Percentiles rank a stretch among this genome's conserved stretches.
Conservation (phyloP, 441 rosid genomes). For the Croton setiger region DNA sequence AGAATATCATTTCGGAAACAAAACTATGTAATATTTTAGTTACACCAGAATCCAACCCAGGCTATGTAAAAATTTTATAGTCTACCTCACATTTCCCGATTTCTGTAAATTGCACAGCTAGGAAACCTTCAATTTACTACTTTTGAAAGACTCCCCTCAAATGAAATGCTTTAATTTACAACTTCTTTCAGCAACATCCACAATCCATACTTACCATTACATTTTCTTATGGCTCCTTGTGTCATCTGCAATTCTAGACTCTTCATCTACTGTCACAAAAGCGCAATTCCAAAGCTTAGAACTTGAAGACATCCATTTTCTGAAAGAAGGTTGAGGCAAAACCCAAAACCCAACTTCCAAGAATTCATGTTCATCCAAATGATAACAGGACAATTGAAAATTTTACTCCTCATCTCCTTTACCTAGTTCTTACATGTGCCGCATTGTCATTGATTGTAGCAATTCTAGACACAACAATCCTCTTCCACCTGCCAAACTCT, state of each 20-base stretch:
- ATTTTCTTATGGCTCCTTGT: not conserved
- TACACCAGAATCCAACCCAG: not conserved
- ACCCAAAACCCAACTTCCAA: not conserved
- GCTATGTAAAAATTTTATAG: not conserved
- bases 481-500: not conserved
- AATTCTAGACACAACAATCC: not conserved
- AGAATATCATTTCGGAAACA: not conserved
- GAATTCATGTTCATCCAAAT: not conserved
- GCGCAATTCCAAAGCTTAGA: not conserved
- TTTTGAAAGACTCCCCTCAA: not conserved
- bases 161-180: not conserved
- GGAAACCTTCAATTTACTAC: not conserved
- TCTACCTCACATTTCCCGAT: not conserved
- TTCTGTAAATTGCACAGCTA: not conserved
- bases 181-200: not conserved
- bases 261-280: not conserved
- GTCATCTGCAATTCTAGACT: not conserved
- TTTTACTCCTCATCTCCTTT: conserved; percentile 1
- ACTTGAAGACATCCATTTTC: not conserved
- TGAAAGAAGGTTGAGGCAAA: not conserved
- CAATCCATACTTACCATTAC: not conserved
- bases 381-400: not conserved
- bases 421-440: not conserved
- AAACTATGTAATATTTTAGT: not conserved
- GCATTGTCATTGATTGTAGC: not conserved